Base-by-base conservation (phyloP, 495 filamentous ascomycete species). In the Penicillium roqueforti region DNA sequence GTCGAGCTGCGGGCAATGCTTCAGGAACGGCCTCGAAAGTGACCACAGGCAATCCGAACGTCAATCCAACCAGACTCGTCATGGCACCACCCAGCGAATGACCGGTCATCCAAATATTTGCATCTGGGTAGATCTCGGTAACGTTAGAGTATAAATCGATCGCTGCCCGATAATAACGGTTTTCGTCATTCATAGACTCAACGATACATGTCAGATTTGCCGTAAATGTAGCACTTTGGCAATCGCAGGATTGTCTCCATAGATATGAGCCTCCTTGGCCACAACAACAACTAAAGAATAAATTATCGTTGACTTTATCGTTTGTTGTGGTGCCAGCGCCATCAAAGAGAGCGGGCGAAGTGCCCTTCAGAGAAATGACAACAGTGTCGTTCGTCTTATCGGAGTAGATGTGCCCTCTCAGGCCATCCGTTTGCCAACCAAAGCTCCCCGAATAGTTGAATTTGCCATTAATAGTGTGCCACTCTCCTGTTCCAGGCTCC, bases 241-340 rank as follows among this genome's bases (percentile, higher is more conserved):
- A 98, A 63, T 96, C 87, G 66, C 93, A 98, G 40, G 95, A 90
- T 63, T 93, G 86, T 48, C 84, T 83, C 87, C 90, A 96, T 20
- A 90, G 81, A 72, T 83, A 87, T 14, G 89, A 87, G 0, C 90
- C 89, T 53, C 95, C 89, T 73, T 97, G 89, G 10, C 83, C 93
- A 72, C 93, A 98, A 66, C 93, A 98, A 72, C 93, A 98, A 65
- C 92, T 91, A 74, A 96, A 96, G 67, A 92, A 95, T 8, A 98
- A 80, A 64, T 98, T 98, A 67, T 98, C 93, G 66, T 98, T 98
- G 44, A 88, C 74, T 69, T 98, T 98, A 72, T 98, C 93, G 63
- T 96, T 97, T 4, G 91, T 96, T 0, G 91, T 96, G 0, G 93
- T 97, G 11, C 89, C 92, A 8, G 91, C 88, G 3, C 93, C 93